These are phyloP conservation scores for Aspergillus bertholletiae DNA, from an alignment of 495 filamentous ascomycete species.

Conservation along the genomic window DNA sequence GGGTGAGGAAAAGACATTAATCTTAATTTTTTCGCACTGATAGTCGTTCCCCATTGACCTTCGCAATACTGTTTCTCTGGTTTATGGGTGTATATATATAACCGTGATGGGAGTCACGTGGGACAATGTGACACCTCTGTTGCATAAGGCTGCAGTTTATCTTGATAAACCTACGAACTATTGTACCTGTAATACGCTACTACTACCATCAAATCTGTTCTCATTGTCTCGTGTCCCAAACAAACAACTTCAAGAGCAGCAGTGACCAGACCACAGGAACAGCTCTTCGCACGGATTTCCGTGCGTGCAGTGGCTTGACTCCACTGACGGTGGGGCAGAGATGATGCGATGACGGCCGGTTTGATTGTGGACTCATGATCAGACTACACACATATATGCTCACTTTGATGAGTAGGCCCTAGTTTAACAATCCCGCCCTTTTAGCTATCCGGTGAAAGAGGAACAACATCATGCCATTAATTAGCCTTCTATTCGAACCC, in stretches of 20 bases:
- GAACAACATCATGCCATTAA: background rate
- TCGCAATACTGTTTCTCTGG: too few relatives aligned
- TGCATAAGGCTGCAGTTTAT: too few relatives aligned
- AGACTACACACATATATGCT: background rate
- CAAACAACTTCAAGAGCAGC: background rate
- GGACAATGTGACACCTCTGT: too few relatives aligned
- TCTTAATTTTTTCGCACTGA: too few relatives aligned
- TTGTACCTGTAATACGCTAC: too few relatives aligned
- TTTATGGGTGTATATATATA: too few relatives aligned
- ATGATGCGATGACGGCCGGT: background rate
- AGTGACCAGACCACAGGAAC: background rate
- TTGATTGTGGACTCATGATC: background rate
- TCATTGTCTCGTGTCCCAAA: background rate
- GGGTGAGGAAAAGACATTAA: too few relatives aligned
- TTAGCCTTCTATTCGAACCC: background rate
- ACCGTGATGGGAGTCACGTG: too few relatives aligned
- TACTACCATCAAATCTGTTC: background rate
- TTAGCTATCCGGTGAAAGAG: background rate
- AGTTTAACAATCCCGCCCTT: background rate
- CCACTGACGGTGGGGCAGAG: background rate
- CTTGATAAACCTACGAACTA: too few relatives aligned
- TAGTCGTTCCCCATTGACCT: too few relatives aligned
- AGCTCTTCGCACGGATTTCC: background rate
- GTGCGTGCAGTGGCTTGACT: background rate
- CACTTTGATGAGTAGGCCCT: background rate